Evolutionary conservation across 345 rosid genomes (phyloP).

Genomic region (Bruguiera gymnorhiza): DNA sequence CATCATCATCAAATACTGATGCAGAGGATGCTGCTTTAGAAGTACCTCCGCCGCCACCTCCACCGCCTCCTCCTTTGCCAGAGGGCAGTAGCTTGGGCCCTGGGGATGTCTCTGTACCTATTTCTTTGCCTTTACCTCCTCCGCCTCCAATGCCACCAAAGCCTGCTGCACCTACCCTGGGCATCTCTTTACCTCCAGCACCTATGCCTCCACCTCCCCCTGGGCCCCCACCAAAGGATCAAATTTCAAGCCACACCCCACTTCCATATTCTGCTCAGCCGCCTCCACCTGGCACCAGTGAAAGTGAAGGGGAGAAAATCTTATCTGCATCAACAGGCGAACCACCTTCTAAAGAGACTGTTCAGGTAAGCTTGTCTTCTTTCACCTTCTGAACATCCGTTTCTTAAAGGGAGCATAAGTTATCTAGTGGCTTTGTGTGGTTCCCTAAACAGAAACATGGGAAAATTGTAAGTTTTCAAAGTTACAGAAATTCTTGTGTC

Average conservation of each 20-base stretch:
- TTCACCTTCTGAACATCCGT: neutral
- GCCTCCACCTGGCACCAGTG: constrained; percentile 53
- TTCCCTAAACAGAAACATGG: neutral
- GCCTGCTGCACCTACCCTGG: constrained; percentile 37
- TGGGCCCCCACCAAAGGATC: constrained; percentile 81
- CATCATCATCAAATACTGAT: constrained; percentile 56
- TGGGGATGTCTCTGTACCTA: constrained; percentile 44
- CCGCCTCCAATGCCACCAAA: constrained; percentile 83
- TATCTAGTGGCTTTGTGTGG: neutral
- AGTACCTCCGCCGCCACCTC: constrained; percentile 57
- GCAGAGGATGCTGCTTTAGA: constrained; percentile 55
- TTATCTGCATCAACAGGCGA: constrained; percentile 40
- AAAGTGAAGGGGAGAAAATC: constrained; percentile 41
- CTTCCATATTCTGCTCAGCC: constrained; percentile 64
- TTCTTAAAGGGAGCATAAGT: neutral
- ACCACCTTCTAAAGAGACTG: constrained; percentile 38
- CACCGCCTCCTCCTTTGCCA: constrained; percentile 75
- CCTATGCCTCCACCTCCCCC: constrained; percentile 88
- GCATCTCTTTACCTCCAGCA: constrained; percentile 57
- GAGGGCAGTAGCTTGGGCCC: constrained; percentile 37
- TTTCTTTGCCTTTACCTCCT: constrained; percentile 79
- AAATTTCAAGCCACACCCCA: constrained; percentile 38
- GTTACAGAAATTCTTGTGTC: too few species aligned
- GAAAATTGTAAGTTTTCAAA: neutral
- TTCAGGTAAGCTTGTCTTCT: constrained; percentile 41